phyloP scores from a whole-genome alignment of 345 rosid genomes.

The Eucalyptus polybractea region DNA sequence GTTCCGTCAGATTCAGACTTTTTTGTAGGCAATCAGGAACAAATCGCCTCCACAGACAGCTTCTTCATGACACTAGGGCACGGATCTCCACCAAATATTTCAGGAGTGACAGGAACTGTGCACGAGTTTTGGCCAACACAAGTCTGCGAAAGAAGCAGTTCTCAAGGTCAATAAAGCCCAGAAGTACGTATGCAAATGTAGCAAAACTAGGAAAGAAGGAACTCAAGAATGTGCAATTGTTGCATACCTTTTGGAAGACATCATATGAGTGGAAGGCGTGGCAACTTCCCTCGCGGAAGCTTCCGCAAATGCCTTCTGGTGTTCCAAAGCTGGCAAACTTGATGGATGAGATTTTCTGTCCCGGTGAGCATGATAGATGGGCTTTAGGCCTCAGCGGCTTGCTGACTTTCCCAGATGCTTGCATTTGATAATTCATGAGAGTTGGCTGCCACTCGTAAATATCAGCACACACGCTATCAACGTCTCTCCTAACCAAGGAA shows the following conservation, averaged over 20 bases:
- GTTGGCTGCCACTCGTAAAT: constrained; percentile 95
- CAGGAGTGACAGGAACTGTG: constrained; percentile 90
- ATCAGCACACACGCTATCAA: constrained; percentile 82
- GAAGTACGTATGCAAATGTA: neutral
- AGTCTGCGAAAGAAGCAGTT: constrained; percentile 28
- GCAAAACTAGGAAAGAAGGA: neutral
- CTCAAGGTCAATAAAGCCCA: neutral
- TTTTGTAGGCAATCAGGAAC: constrained; percentile 31
- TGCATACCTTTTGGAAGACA: constrained; percentile 77
- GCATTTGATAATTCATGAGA: constrained; percentile 70
- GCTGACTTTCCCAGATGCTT: constrained; percentile 68
- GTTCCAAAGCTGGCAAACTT: constrained; percentile 98
- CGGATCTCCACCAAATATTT: constrained; percentile 94
- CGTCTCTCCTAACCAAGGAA: constrained; percentile 68
- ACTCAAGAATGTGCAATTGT: neutral
- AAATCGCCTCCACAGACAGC: constrained; percentile 81
- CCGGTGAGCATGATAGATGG: constrained; percentile 68
- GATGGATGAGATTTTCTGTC: constrained; percentile 67
- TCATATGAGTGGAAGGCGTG: constrained; percentile 91
- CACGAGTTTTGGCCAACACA: constrained; percentile 88
- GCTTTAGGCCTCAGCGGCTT: constrained; percentile 87
- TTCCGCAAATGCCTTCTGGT: constrained; percentile 87
- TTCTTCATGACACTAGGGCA: constrained; percentile 89
- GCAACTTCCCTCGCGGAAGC: constrained; percentile 72
- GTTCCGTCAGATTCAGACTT: neutral